These are phyloP conservation scores for Fulvia fulva DNA, from an alignment of 2,329 filamentous ascomycete species.

Conservation along the genomic window DNA sequence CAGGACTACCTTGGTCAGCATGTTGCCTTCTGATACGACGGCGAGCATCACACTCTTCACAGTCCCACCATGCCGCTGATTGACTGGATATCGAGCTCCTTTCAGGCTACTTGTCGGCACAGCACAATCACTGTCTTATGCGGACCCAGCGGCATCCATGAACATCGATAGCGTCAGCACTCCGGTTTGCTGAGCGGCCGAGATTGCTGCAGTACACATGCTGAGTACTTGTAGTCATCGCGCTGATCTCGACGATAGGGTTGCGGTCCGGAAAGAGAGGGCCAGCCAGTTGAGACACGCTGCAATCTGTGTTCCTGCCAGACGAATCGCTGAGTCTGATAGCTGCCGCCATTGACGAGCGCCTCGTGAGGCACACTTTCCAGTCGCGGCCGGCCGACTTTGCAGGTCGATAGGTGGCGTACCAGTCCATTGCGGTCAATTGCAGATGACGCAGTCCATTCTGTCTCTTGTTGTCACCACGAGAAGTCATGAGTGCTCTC, in stretches of 20 bases:
- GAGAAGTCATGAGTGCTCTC: not conserved
- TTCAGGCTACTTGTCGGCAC: not conserved
- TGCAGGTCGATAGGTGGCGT: not conserved
- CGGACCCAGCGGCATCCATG: not conserved
- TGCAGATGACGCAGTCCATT: conserved; percentile 4
- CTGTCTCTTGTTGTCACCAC: not conserved
- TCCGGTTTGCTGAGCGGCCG: not conserved
- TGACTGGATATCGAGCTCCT: not conserved
- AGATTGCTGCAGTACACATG: not conserved
- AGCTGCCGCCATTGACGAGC: not conserved
- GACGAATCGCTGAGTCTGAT: not conserved
- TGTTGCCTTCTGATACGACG: not conserved
- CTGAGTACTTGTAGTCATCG: conserved; percentile 7
- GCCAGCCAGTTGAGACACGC: not conserved
- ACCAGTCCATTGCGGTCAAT: not conserved
- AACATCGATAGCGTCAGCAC: conserved; percentile 13
- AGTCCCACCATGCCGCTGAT: not conserved
- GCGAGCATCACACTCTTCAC: not conserved
- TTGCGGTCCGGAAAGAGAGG: conserved; percentile 4
- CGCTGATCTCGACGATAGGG: conserved; percentile 3
- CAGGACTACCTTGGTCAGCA: not conserved
- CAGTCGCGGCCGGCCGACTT: not conserved
- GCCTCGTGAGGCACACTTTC: not conserved
- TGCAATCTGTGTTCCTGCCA: not conserved
- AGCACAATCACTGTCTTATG: not conserved